Conservation (phyloP, 2,329 filamentous ascomycete genomes). For the Stemphylium lycopersici region DNA sequence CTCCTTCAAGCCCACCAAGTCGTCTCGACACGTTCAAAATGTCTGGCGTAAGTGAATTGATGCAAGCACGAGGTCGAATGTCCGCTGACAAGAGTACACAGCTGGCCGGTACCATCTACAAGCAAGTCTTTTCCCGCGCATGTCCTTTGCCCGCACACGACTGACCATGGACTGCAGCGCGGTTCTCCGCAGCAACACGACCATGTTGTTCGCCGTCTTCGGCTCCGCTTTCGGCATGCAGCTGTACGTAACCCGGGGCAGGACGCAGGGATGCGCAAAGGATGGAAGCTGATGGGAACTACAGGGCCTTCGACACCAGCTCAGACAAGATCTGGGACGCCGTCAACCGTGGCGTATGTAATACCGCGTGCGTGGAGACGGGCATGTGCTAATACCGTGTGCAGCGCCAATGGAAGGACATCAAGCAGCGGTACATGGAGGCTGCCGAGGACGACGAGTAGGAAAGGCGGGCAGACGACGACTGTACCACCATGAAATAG, state of each 20-base stretch:
- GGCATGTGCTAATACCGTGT: conserved; percentile 25
- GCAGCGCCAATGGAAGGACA: conserved; percentile 99
- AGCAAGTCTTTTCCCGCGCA: conserved; percentile 48
- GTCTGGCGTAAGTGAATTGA: conserved; percentile 61
- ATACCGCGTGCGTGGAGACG: not conserved
- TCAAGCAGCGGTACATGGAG: conserved; percentile 85
- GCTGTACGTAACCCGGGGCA: conserved; percentile 69
- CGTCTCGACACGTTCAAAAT: conserved; percentile 56
- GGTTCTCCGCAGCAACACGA: conserved; percentile 83
- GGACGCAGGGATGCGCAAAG: conserved; percentile 3
- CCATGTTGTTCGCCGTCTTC: conserved; percentile 89
- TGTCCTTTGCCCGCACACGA: conserved; percentile 17
- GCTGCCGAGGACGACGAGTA: conserved; percentile 67
- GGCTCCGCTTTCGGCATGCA: conserved; percentile 87
- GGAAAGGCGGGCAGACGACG: conserved; percentile 12
- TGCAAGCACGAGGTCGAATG: not conserved
- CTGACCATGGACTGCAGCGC: conserved; percentile 62
- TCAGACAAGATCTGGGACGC: conserved; percentile 90
- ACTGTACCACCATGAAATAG: conserved; percentile 28
- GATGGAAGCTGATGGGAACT: conserved; percentile 28
- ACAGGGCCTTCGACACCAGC: conserved; percentile 79
- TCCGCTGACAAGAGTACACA: conserved; percentile 45
- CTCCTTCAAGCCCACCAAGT: conserved; percentile 27
- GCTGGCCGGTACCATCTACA: conserved; percentile 62
- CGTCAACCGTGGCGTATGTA: conserved; percentile 80